phyloP scores from a whole-genome alignment of 1,139 yeast genomes.

The Saccharomyces hybrid region DNA sequence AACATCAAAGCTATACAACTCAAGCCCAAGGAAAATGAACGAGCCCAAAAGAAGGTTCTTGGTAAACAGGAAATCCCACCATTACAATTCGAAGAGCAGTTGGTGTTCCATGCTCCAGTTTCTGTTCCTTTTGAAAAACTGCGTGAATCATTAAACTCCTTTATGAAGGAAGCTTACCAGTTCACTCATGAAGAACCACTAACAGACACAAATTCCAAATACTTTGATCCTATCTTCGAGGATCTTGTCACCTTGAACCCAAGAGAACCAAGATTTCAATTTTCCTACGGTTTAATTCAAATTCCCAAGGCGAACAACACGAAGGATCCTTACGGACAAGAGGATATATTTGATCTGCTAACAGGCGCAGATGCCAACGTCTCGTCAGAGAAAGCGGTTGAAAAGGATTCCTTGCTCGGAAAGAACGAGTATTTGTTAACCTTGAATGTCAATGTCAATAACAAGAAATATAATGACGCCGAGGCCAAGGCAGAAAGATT shows the following conservation, averaged over 20 bases:
- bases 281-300: constrained; percentile 28
- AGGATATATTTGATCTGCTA: neutral
- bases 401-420: neutral
- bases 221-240: constrained; percentile 56
- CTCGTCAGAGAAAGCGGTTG: neutral
- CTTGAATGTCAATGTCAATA: constrained; percentile 36
- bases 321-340: neutral
- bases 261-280: constrained; percentile 50
- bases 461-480: constrained; percentile 23
- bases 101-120: constrained; percentile 15
- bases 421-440: constrained; percentile 14
- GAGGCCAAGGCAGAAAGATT: constrained; percentile 23
- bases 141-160: constrained; percentile 14
- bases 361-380: neutral
- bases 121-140: constrained; percentile 14
- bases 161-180: constrained; percentile 19
- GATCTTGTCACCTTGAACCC: constrained; percentile 54
- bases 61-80: constrained; percentile 13
- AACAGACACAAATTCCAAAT: constrained; percentile 36
- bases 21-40: constrained; percentile 32
- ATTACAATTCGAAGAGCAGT: constrained; percentile 26
- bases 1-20: constrained; percentile 43
- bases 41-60: constrained; percentile 1
- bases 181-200: constrained; percentile 19
- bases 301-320: constrained; percentile 12